Evolutionary conservation across 208 protist species (phyloP), one percentile per base, ranked within the genome.

Genomic region (Trypanosoma conorhini): DNA sequence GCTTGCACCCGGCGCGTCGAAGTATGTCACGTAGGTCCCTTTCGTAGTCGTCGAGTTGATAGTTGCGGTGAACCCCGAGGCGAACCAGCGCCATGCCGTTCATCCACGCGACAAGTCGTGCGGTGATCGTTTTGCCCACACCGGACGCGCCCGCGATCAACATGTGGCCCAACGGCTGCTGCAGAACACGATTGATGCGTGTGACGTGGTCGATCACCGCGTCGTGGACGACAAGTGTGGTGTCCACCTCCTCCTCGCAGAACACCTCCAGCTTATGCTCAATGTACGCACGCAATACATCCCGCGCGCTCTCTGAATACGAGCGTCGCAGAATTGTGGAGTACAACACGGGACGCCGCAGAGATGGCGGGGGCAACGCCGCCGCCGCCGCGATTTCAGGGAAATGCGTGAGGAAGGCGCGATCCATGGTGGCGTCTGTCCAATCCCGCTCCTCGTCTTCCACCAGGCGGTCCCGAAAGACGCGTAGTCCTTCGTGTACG

Each of bases 81-180:
- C 97, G 91, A 75, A 99, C 99, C 21, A 99, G 88, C 0, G 89
- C 90, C 58, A 98, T 92, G 62, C 94, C 96, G 71, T 97, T 94
- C 85, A 99, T 95, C 99, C 99, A 99, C 19, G 99, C 97, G 19
- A 99, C 98, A 64, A 99, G 99, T 26, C 95, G 89, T 22, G 98
- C 95, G 8, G 99, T 85, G 22, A 99, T 89, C 13, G 98, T 99
- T 87, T 99, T 99, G 28, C 99, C 99, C 30, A 98, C 97, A 50
- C 99, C 99, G 51, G 91, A 96, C 8, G 97, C 86, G 52, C 98
- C 99, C 56, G 98, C 96, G 38, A 99, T 84, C 46, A 99, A 86
- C 56, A 98, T 72, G 79, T 99, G 98, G 19, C 98, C 98, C 33
- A 99, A 92, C 5, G 98, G 98, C 85, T 99, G 98, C 33, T 91